Evolutionary conservation across 495 filamentous ascomycete species (phyloP), one percentile per base, ranked within the genome.

Genomic region (Aspergillus nidulans): DNA sequence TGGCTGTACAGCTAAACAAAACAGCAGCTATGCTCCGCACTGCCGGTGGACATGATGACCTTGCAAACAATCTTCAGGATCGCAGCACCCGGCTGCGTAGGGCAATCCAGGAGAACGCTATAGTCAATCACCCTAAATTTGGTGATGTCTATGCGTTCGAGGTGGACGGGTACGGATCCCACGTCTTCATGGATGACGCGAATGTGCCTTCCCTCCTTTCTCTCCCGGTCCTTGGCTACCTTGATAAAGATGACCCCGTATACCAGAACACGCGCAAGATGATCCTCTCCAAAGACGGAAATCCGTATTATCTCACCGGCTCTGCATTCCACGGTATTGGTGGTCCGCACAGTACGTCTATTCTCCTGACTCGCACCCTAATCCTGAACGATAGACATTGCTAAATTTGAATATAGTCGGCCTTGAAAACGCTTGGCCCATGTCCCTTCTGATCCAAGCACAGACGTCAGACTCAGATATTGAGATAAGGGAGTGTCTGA

Each of bases 101-200:
- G 24, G 92, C 90, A 3, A 81, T 99, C 38, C 89, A 85, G 78
- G 86, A 95, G 55, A 83, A 97, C 61, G 94, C 89, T n/a, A 86
- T 96, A 12, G 86, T 97, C n/a, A 69, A 75, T 3, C 91, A 96
- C 63, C 80, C 85, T 58, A 85, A 80, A 39, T 96, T 86, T 58
- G 95, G 95, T 25, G 75, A 87, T 19, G 94, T 99, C 4, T 99
- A 96, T 66, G 94, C 94, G 6, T 99, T 87, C 65, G 94, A 99
- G 70, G 90, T 97, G 13, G 94, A 99, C 66, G 94, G 94, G 1
- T 99, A 94, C 61, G 95, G 94, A 43, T 91, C 88, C 12, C 78
- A 83, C 4, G 88, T 96, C 47, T 69, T 98, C 26, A 97, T 98
- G 94, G 94, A 99, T 60, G 94, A 99, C 66, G 94, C 94, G 12